Percentiles rank a stretch among this genome's conserved stretches.
Evolutionary conservation across 192 early-diverging fungal species (phyloP).

Genomic region (Chytriomyces sp.): DNA sequence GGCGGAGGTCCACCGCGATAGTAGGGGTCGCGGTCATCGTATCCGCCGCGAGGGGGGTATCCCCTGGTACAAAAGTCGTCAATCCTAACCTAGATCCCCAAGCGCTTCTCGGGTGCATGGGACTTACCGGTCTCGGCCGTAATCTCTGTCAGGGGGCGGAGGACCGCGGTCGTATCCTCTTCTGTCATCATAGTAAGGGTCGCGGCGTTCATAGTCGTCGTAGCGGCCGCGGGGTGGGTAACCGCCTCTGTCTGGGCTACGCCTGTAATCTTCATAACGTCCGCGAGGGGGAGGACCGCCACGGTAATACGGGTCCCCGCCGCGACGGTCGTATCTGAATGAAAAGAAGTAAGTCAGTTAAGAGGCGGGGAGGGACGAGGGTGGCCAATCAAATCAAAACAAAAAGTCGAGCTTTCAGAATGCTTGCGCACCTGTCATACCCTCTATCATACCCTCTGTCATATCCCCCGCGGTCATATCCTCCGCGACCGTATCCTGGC

Average conservation of each 20-base stretch:
- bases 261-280: constrained; percentile 7
- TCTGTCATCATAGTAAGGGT: neutral
- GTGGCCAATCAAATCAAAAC: neutral
- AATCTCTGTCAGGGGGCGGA: neutral
- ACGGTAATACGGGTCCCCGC: constrained; percentile 21
- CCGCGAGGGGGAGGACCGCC: constrained; percentile 16
- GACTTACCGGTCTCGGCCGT: constrained; percentile 1
- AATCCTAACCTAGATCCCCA: neutral
- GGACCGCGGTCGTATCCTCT: neutral
- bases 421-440: neutral
- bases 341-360: neutral
- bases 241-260: constrained; percentile 15
- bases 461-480: constrained; percentile 13
- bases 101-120: neutral
- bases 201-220: constrained; percentile 10
- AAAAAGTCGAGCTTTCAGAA: neutral
- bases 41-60: constrained; percentile 11
- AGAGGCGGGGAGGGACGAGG: neutral
- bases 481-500: constrained; percentile 7
- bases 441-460: constrained; percentile 18
- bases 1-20: constrained; percentile 15
- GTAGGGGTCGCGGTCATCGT: constrained; percentile 19
- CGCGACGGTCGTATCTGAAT: constrained; percentile 6
- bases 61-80: constrained; percentile 4
- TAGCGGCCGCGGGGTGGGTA: neutral